These are phyloP conservation scores for Clonostachys sp. DNA, from an alignment of 2,329 filamentous ascomycete species.

Conservation along the genomic window DNA sequence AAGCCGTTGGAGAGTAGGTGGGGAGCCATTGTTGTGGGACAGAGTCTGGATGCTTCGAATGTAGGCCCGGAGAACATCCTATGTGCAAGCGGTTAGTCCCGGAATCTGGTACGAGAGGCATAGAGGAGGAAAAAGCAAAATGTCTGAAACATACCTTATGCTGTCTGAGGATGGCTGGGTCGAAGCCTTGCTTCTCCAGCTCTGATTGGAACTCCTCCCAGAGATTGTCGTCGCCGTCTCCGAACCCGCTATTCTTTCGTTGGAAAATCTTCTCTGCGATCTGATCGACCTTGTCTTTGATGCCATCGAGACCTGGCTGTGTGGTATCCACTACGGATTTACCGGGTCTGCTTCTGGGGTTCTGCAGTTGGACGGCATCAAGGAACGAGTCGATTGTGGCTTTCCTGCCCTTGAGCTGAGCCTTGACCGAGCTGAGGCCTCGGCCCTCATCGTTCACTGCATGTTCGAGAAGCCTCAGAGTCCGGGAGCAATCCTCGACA, in stretches of 20 bases:
- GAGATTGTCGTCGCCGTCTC: conserved; percentile 41
- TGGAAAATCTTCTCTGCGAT: conserved; percentile 48
- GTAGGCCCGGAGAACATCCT: conserved; percentile 58
- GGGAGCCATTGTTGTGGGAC: conserved; percentile 33
- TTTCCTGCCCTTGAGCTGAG: conserved; percentile 46
- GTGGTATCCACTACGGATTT: conserved; percentile 26
- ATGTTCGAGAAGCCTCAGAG: conserved; percentile 48
- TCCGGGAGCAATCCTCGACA: conserved; percentile 49
- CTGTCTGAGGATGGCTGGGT: conserved; percentile 45
- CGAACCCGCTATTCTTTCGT: conserved; percentile 28
- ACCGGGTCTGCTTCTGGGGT: neutral
- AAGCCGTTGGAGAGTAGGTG: conserved; percentile 47
- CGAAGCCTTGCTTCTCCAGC: conserved; percentile 54
- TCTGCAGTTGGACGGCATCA: conserved; percentile 46
- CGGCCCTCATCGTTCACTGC: conserved; percentile 40
- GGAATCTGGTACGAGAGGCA: neutral
- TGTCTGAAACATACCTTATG: conserved; percentile 46
- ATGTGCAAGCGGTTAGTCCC: conserved; percentile 1
- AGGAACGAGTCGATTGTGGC: conserved; percentile 50
- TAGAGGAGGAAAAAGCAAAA: conserved; percentile 1
- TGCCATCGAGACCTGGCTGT: conserved; percentile 40
- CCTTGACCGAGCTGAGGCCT: conserved; percentile 31
- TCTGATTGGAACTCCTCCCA: conserved; percentile 57
- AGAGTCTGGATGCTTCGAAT: conserved; percentile 54
- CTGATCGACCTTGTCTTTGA: conserved; percentile 56